These are phyloP conservation scores for Pyricularia pennisetigena DNA, from an alignment of 2,329 filamentous ascomycete genomes.

Conservation along the genomic window DNA sequence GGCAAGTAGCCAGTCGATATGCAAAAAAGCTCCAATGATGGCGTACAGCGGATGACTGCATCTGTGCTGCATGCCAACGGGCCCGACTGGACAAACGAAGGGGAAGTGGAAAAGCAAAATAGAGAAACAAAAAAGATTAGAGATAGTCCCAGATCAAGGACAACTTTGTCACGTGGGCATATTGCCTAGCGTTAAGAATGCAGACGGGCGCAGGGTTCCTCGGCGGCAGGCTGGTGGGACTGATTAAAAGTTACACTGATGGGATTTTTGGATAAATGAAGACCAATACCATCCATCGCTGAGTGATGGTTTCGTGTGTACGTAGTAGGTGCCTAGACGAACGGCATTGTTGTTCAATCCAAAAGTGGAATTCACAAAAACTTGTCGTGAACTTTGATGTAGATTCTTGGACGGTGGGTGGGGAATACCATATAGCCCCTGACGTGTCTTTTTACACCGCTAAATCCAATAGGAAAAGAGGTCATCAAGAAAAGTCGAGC, in stretches of 20 bases:
- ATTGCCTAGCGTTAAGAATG: not conserved
- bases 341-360: not conserved
- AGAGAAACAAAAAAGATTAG: not conserved
- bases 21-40: not conserved
- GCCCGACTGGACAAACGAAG: not conserved
- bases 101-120: not conserved
- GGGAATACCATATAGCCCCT: not conserved
- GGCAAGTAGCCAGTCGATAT: not conserved
- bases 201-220: not conserved
- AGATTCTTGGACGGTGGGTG: not conserved
- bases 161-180: not conserved
- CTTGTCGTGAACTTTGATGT: not conserved
- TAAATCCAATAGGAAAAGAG: not conserved
- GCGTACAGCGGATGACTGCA: not conserved
- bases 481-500: not conserved
- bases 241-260: not conserved
- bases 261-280: not conserved
- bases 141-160: not conserved
- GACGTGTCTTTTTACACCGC: not conserved
- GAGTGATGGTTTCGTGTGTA: not conserved
- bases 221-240: not conserved
- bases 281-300: not conserved
- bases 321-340: no score
- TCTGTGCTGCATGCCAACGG: not conserved
- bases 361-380: not conserved